Evolutionary conservation across 2,329 filamentous ascomycete species (phyloP), one percentile per base, ranked within the genome.

Genomic region (Nothophoma quercina): DNA sequence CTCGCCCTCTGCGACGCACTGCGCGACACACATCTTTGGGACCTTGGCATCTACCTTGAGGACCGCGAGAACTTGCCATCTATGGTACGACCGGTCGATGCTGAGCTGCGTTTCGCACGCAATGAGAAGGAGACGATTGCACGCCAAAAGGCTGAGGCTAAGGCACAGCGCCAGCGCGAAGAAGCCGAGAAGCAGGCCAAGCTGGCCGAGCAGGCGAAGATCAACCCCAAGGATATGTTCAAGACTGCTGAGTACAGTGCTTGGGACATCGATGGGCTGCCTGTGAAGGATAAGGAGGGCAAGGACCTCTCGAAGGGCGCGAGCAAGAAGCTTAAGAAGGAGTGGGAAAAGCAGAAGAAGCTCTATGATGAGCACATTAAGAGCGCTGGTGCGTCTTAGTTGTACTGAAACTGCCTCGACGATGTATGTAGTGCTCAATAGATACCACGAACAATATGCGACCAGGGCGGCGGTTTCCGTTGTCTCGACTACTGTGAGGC

Each of bases 261-360:
- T 15, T 96, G 91, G 90, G 91, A 96, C 69, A 87, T 83, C 5
- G 88, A 93, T 51, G 93, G 93, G 0, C 57, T 96, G 58, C 93
- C 93, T 2, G 89, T 84, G 0, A 90, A 87, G 75, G 85, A 92
- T 71, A 86, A 85, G 56, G 86, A 90, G 25, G 92, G 91, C 0
- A 87, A 85, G 55, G 91, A 96, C 62, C 81, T 97, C 29, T 84
- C 90, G 4, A 96, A 96, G 80, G 89, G 83, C 54, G 84, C 86
- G 68, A 69, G 78, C 42, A 97, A 97, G 82, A 93, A 91, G 79
- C 74, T 96, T 63, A 87, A 82, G 77, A 97, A 97, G 80, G 88
- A 91, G 49, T 96, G 90, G 90, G 89, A 96, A 64, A 87, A 82
- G 71, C 93, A 97, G 79, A 95, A 92, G 81, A 96, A 93, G 82